Conservation (phyloP, 2,329 filamentous ascomycete species). For the Gremmenia infestans region DNA sequence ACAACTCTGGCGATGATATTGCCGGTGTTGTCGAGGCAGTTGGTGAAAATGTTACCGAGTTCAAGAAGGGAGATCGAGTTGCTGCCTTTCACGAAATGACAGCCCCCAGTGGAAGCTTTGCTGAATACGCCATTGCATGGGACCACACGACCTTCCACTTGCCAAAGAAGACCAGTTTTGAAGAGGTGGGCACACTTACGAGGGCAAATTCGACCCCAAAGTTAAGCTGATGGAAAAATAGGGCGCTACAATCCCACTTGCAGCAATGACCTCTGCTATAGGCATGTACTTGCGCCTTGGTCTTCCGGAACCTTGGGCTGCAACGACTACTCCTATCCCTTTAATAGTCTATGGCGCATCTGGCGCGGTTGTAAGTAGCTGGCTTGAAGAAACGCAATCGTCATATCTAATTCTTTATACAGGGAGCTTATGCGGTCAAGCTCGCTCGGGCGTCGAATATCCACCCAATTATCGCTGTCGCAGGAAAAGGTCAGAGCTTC, state of each 20-base stretch:
- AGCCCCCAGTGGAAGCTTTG: slow-evolving; percentile 48
- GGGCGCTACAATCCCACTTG: slow-evolving; percentile 40
- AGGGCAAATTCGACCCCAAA: slow-evolving; percentile 16
- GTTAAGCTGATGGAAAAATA: slow-evolving; percentile 34
- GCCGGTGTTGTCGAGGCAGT: slow-evolving; percentile 42
- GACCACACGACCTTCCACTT: slow-evolving; percentile 49
- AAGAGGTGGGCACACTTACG: slow-evolving; percentile 32
- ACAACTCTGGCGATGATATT: slow-evolving; percentile 33
- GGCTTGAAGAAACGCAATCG: neutral
- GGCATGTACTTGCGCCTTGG: slow-evolving; percentile 35
- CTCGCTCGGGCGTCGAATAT: slow-evolving; percentile 43
- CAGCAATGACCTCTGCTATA: slow-evolving; percentile 40
- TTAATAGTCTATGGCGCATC: slow-evolving; percentile 29
- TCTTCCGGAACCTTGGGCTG: slow-evolving; percentile 36
- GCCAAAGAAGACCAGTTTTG: slow-evolving; percentile 27
- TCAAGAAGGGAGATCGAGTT: slow-evolving; percentile 41
- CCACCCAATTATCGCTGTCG: slow-evolving; percentile 54
- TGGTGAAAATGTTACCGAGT: slow-evolving; percentile 42
- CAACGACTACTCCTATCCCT: slow-evolving; percentile 16
- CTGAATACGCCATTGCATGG: slow-evolving; percentile 55
- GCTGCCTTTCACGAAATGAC: slow-evolving; percentile 48
- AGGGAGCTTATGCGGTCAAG: slow-evolving; percentile 53
- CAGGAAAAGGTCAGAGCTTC: slow-evolving; percentile 43
- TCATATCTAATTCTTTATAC: neutral
- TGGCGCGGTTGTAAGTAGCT: slow-evolving; percentile 22